Conservation (phyloP, 1,139 yeast species). For the Candida sanyaensis region DNA sequence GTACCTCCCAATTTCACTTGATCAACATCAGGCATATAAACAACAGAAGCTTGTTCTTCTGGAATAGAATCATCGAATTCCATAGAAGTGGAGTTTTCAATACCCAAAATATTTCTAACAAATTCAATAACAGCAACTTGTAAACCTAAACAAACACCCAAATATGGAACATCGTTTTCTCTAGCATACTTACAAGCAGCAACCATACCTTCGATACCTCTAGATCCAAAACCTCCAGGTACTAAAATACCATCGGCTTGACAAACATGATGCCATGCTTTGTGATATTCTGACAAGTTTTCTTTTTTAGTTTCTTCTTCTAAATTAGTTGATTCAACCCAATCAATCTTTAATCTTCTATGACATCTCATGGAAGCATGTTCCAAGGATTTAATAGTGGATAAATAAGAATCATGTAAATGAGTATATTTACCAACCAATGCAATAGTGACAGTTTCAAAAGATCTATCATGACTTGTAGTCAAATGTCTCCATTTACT, state of each 20-base stretch:
- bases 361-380: conserved; percentile 91
- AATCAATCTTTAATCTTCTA: conserved; percentile 79
- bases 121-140: conserved; percentile 97
- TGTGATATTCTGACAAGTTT: conserved; percentile 79
- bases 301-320: conserved; percentile 68
- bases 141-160: conserved; percentile 97
- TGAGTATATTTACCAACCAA: conserved; percentile 96
- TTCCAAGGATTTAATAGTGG: conserved; percentile 93
- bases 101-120: conserved; percentile 78
- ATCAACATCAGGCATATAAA: conserved; percentile 98
- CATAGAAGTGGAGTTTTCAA: conserved; percentile 72
- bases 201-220: conserved; percentile 99
- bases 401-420: conserved; percentile 90
- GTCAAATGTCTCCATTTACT: conserved; percentile 82
- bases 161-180: conserved; percentile 87
- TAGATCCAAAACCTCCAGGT: conserved; percentile 97
- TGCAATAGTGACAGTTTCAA: conserved; percentile 89
- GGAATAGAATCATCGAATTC: conserved; percentile 72
- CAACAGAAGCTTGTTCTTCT: conserved; percentile 76
- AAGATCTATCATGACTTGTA: conserved; percentile 73
- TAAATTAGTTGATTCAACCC: conserved; percentile 95
- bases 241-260: conserved; percentile 96
- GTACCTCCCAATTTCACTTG: conserved; percentile 97
- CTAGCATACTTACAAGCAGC: conserved; percentile 98
- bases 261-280: conserved; percentile 94